phyloP scores from a whole-genome alignment of 169 alveolate genomes.

The Plasmodium vivax region DNA sequence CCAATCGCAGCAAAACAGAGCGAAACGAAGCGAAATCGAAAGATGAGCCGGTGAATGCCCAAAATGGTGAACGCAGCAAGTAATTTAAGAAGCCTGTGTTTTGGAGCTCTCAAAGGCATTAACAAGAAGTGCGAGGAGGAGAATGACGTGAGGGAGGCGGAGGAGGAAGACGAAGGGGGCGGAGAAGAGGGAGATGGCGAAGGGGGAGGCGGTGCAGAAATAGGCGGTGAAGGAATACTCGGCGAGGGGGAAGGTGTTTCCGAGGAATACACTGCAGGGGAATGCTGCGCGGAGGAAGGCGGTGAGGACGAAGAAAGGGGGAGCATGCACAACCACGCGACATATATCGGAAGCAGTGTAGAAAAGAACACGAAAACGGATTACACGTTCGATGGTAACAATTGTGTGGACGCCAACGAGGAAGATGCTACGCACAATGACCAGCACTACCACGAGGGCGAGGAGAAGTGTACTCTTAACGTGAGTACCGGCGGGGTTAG shows the following conservation, averaged over 20 bases:
- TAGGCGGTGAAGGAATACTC: neutral
- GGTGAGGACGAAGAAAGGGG: neutral
- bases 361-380: neutral
- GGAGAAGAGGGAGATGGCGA: neutral
- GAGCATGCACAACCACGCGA: neutral
- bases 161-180: neutral
- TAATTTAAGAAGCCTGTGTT: constrained; percentile 12
- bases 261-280: no score
- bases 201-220: neutral
- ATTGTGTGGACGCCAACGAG: neutral
- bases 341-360: neutral
- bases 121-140: constrained; percentile 14
- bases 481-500: neutral
- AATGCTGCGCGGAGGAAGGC: no score
- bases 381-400: neutral
- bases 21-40: neutral
- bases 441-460: neutral
- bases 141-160: neutral
- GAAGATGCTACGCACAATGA: neutral
- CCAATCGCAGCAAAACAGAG: neutral
- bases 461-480: neutral
- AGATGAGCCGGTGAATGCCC: neutral
- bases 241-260: no score
- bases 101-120: neutral
- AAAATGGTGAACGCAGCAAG: constrained; percentile 50